phyloP scores from a whole-genome alignment of 306 rosid species.

The Abrus precatorius region DNA sequence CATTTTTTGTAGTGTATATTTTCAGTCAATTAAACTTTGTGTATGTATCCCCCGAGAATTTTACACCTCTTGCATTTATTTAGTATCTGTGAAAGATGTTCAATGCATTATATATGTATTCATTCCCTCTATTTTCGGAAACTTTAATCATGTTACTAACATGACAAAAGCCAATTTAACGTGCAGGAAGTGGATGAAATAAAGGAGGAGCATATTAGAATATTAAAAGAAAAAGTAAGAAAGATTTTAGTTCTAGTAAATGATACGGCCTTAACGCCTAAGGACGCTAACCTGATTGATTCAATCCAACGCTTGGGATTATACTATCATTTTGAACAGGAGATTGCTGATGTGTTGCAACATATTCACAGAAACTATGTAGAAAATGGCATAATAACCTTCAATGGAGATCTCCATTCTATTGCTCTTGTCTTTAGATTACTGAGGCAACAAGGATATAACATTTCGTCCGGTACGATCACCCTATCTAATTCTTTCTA shows the following conservation, averaged over 20 bases:
- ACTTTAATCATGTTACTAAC: too few species aligned
- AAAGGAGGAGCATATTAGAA: not conserved
- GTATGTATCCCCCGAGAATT: too few species aligned
- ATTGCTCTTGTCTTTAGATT: conserved; percentile 56
- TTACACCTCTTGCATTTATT: too few species aligned
- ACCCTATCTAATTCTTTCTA: not conserved
- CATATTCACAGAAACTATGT: not conserved
- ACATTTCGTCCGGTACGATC: conserved; percentile 42
- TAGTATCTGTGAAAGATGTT: too few species aligned
- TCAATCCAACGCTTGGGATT: conserved; percentile 54
- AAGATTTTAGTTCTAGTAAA: not conserved
- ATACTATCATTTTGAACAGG: conserved; percentile 50
- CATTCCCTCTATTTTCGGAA: too few species aligned
- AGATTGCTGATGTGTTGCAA: conserved; percentile 39
- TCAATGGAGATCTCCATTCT: conserved; percentile 32
- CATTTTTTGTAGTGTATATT: too few species aligned
- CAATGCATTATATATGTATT: too few species aligned
- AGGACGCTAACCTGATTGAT: conserved; percentile 39
- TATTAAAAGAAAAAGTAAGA: conserved; percentile 43
- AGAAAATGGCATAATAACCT: not conserved
- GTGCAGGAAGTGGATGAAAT: not conserved
- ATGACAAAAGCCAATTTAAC: too few species aligned
- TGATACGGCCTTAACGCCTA: not conserved
- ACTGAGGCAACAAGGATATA: conserved; percentile 55
- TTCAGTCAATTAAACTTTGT: too few species aligned